Percentiles rank a stretch among this genome's conserved stretches.
Evolutionary conservation across 2,329 filamentous ascomycete genomes (phyloP).

Genomic region (Venturia nashicola): DNA sequence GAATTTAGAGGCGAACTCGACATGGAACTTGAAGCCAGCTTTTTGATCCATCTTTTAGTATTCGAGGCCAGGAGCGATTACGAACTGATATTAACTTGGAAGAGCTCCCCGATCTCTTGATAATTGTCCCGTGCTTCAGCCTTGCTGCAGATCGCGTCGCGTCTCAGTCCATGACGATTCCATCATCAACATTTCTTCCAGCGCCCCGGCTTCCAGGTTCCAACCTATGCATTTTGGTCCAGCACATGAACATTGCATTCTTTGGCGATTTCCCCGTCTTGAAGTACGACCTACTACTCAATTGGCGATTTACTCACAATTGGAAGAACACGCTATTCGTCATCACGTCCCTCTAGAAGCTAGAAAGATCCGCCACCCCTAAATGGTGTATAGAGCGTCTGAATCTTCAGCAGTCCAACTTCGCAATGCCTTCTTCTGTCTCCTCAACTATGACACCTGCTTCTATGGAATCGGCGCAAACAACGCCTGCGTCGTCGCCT

Average conservation of each 20-base stretch:
- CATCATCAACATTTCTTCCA: neutral
- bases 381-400: neutral
- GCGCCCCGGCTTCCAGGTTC: too few relatives aligned
- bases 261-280: neutral
- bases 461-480: neutral
- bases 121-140: neutral
- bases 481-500: conserved; percentile 10
- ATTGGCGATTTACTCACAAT: neutral
- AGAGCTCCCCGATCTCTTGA: neutral
- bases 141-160: neutral
- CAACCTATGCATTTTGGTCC: neutral
- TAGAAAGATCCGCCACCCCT: neutral
- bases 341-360: neutral
- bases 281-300: neutral
- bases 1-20: too few relatives aligned
- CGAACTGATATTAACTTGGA: neutral
- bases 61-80: too few relatives aligned
- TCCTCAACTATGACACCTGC: conserved; percentile 4
- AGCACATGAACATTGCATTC: neutral
- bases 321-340: neutral
- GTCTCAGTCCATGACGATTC: neutral
- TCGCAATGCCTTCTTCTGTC: conserved; percentile 1
- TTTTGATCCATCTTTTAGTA: too few relatives aligned
- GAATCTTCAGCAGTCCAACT: neutral
- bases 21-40: too few relatives aligned